These are phyloP conservation scores for Cunninghamia lanceolata DNA, from an alignment of 75 land plant genomes.

Conservation along the genomic window DNA sequence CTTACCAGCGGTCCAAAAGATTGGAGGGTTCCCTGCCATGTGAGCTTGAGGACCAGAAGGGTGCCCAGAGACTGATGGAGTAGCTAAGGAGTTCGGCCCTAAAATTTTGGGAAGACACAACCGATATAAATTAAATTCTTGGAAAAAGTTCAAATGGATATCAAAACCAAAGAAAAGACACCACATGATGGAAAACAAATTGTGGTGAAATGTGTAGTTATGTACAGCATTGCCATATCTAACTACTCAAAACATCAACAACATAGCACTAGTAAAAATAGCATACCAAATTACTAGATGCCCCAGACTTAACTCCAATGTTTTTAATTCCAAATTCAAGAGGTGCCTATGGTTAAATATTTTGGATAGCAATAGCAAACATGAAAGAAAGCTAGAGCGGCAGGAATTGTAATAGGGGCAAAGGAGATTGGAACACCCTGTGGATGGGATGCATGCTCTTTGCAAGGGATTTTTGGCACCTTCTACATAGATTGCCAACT, in stretches of 20 bases:
- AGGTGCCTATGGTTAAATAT: not conserved
- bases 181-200: not conserved
- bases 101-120: not conserved
- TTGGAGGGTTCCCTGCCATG: conserved; percentile 12
- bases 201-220: not conserved
- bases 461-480: too few species aligned
- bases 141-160: not conserved
- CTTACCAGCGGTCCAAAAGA: conserved; percentile 9
- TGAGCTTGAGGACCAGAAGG: conserved; percentile 13
- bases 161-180: not conserved
- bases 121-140: not conserved
- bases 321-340: not conserved
- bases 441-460: too few species aligned
- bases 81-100: conserved; percentile 7
- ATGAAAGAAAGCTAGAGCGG: too few species aligned
- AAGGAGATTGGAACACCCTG: too few species aligned
- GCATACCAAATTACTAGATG: not conserved
- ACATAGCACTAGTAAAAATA: not conserved
- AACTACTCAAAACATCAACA: not conserved
- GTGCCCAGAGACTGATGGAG: conserved; percentile 10
- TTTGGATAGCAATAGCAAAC: not conserved
- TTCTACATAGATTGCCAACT: too few species aligned
- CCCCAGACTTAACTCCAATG: not conserved
- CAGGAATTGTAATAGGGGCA: too few species aligned
- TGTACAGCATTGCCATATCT: not conserved